Percentiles rank a stretch among this genome's conserved stretches.
Evolutionary conservation across 179 eudicot species (phyloP).

Genomic region (Silene vulgaris): DNA sequence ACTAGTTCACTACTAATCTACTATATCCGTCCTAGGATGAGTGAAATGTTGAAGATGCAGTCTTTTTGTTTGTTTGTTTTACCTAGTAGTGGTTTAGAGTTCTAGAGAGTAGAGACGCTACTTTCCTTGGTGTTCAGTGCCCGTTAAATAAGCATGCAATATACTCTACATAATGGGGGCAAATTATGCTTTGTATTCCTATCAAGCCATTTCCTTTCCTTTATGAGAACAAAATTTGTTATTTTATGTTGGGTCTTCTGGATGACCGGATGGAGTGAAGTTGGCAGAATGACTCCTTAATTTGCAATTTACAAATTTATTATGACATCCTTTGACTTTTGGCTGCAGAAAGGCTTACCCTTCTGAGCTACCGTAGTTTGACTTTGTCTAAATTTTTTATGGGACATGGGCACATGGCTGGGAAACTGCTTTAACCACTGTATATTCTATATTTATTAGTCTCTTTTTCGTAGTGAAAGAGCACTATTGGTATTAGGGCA

Average conservation of each 20-base stretch:
- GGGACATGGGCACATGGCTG: not conserved
- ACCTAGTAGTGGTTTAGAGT: not conserved
- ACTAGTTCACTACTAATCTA: not conserved
- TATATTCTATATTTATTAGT: not conserved
- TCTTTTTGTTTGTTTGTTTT: not conserved
- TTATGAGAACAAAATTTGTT: not conserved
- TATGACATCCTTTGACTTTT: not conserved
- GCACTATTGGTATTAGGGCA: not conserved
- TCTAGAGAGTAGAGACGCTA: not conserved
- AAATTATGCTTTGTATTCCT: not conserved
- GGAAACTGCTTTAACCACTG: not conserved
- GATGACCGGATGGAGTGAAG: not conserved
- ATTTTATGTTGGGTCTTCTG: not conserved
- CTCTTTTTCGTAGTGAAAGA: not conserved
- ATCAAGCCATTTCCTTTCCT: not conserved
- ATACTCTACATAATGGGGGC: not conserved
- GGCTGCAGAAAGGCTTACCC: not conserved
- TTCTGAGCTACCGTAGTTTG: not conserved
- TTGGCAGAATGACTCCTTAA: not conserved
- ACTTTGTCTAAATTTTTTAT: not conserved
- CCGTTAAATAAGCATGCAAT: not conserved
- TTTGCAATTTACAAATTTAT: not conserved
- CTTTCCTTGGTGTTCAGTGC: not conserved
- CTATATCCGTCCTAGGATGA: not conserved
- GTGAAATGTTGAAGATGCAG: not conserved